A percentile compares a stretch with the other conserved stretches of the same genome.
Conservation (phyloP, 257 asterid species). For the Solanum tarapatanum region DNA sequence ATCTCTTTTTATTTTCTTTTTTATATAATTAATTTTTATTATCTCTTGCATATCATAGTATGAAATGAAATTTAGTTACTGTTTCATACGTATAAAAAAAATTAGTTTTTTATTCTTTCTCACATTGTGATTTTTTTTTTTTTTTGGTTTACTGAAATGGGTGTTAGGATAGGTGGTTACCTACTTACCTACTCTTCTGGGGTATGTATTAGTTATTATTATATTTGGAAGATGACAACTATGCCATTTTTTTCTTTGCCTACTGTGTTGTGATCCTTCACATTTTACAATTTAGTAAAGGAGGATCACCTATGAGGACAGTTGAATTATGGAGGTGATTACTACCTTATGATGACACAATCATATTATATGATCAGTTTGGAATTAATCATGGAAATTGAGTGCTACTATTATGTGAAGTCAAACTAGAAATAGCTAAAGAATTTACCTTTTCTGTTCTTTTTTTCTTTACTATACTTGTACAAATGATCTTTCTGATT, state of each 20-base stretch:
- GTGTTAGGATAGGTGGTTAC: constrained; percentile 11
- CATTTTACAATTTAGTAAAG: constrained; percentile 3
- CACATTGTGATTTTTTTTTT: neutral
- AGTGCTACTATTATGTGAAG: constrained; percentile 6
- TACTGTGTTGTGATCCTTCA: neutral
- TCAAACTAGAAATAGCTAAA: constrained; percentile 10
- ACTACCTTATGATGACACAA: neutral
- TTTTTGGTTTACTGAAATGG: neutral
- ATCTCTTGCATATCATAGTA: neutral
- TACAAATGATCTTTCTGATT: neutral
- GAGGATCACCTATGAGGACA: neutral
- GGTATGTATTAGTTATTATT: neutral
- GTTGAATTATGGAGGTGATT: neutral
- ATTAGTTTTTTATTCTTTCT: neutral
- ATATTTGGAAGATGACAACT: neutral
- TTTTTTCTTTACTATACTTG: neutral
- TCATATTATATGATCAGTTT: neutral
- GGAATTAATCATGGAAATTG: neutral
- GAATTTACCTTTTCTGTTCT: neutral
- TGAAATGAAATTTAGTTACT: neutral
- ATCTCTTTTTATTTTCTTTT: neutral
- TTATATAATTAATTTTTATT: neutral
- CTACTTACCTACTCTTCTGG: constrained; percentile 8
- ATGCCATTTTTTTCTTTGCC: constrained; percentile 13
- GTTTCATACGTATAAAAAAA: neutral